Evolutionary conservation across 163 green algal genomes (phyloP).

Genomic region (Scenedesmus sp.): DNA sequence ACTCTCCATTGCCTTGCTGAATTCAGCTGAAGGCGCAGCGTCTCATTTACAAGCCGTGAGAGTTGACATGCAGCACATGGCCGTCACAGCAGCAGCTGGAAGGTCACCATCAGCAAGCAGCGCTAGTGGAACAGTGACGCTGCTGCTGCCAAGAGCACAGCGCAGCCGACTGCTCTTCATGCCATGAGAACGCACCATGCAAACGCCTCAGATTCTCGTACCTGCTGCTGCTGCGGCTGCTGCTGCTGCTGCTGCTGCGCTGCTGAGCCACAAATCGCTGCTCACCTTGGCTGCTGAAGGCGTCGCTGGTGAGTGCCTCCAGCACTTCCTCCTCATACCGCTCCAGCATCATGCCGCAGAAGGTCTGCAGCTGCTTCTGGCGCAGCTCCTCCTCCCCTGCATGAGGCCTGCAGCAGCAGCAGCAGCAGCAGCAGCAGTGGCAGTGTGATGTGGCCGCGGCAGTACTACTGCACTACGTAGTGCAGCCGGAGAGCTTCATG

Average conservation of each 20-base stretch:
- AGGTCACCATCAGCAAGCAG: background rate
- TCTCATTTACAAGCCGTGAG: no score
- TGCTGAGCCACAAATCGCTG: background rate
- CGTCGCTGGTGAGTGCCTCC: slow-evolving; percentile 30
- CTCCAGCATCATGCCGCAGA: slow-evolving; percentile 64
- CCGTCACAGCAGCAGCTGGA: background rate
- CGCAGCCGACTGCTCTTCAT: background rate
- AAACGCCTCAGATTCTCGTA: background rate
- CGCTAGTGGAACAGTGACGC: background rate
- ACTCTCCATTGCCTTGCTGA: no score
- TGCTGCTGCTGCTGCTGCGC: background rate
- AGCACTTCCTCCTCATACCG: slow-evolving; percentile 61
- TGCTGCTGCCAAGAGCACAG: background rate
- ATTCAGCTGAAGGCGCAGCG: no score
- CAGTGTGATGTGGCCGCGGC: background rate
- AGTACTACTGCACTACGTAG: background rate
- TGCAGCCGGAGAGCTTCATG: background rate
- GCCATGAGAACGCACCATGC: background rate
- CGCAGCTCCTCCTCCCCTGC: slow-evolving; percentile 44
- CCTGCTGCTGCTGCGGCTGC: background rate
- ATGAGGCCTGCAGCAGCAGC: background rate
- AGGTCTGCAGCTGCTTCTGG: slow-evolving; percentile 57
- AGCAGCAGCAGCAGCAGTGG: background rate
- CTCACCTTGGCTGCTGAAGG: slow-evolving; percentile 13
- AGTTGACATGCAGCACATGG: no score